Conservation (phyloP, 345 rosid species). For the Salix suchowensis region DNA sequence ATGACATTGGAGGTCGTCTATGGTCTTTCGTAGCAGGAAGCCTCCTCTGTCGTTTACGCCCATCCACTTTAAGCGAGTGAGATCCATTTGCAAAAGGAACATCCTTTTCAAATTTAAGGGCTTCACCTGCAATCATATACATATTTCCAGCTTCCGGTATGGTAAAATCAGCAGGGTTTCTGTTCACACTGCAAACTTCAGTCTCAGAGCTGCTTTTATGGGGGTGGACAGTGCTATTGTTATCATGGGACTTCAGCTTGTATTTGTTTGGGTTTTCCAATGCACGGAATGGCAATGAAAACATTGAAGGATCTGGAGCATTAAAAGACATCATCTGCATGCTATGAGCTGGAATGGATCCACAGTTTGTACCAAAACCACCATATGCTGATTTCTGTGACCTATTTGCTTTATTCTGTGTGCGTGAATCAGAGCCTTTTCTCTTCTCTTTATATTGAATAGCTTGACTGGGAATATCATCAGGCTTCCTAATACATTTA, state of each 20-base stretch:
- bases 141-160: conserved; percentile 55
- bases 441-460: conserved; percentile 51
- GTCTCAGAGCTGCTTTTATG: conserved; percentile 30
- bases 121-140: conserved; percentile 59
- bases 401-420: conserved; percentile 29
- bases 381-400: conserved; percentile 26
- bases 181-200: conserved; percentile 53
- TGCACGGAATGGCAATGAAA: conserved; percentile 38
- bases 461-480: conserved; percentile 31
- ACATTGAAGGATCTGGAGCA: conserved; percentile 34
- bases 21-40: conserved; percentile 26
- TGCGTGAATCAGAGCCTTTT: conserved; percentile 28
- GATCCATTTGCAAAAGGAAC: conserved; percentile 18
- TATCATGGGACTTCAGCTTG: conserved; percentile 28
- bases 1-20: conserved; percentile 12
- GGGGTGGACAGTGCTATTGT: conserved; percentile 24
- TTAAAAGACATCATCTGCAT: conserved; percentile 40
- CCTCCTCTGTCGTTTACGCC: conserved; percentile 49
- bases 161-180: conserved; percentile 95
- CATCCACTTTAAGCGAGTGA: conserved; percentile 17
- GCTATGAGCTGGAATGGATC: conserved; percentile 40
- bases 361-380: conserved; percentile 36
- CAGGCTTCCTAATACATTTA: conserved; percentile 32
- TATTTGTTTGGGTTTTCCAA: conserved; percentile 34
- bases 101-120: conserved; percentile 38